Percentiles rank a stretch among this genome's conserved stretches.
Conservation (phyloP, 352 stramenopile species). For the Phytopythium vexans region DNA sequence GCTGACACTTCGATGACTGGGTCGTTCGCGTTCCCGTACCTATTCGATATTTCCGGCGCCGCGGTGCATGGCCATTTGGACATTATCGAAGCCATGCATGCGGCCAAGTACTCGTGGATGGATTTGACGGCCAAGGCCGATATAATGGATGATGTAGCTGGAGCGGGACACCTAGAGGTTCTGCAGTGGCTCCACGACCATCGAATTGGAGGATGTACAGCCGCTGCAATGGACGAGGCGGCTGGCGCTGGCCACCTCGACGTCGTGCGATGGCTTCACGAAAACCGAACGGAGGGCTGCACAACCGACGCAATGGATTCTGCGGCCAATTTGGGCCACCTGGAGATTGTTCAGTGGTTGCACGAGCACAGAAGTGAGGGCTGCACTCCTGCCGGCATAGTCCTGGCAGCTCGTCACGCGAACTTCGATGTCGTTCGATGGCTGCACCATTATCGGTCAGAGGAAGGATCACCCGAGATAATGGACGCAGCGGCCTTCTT, state of each 20-base stretch:
- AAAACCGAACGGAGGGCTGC: conserved; percentile 5
- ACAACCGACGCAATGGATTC: background rate
- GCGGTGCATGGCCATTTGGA: too few relatives aligned
- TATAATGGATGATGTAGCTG: conserved; percentile 12
- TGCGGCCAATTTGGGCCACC: background rate
- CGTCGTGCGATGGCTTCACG: conserved; percentile 10
- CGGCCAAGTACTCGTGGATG: too few relatives aligned
- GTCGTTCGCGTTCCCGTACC: too few relatives aligned
- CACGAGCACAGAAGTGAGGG: conserved; percentile 1
- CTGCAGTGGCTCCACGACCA: conserved; percentile 19
- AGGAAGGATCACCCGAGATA: conserved; percentile 20
- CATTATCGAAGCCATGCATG: too few relatives aligned
- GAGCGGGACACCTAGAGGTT: conserved; percentile 14
- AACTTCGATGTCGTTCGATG: conserved; percentile 28
- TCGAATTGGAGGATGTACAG: conserved; percentile 10
- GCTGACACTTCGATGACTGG: too few relatives aligned
- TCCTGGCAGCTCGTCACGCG: conserved; percentile 13
- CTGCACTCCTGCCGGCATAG: conserved; percentile 24
- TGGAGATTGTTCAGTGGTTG: background rate
- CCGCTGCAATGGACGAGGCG: conserved; percentile 35
- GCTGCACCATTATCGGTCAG: conserved; percentile 24
- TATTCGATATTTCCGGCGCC: too few relatives aligned
- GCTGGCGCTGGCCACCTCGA: conserved; percentile 32
- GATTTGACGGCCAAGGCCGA: too few relatives aligned
- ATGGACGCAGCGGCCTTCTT: conserved; percentile 35